phyloP scores from a whole-genome alignment of 2,329 filamentous ascomycete species.

The Microdochium paspali region DNA sequence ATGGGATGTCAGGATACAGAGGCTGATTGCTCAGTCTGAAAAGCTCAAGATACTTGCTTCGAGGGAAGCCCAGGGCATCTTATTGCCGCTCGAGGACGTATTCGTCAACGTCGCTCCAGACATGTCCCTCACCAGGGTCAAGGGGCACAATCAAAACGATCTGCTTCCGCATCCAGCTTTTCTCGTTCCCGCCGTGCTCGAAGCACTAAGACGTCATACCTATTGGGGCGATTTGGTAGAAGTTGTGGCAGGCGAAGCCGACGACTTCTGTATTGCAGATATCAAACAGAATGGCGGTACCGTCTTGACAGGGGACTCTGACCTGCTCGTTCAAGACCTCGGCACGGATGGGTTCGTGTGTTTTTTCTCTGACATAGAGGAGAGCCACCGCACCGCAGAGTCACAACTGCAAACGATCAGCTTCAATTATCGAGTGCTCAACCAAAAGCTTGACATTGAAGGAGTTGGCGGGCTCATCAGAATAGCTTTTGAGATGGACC shows the following conservation, averaged over 20 bases:
- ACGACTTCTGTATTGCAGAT: constrained; percentile 64
- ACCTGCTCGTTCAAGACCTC: constrained; percentile 68
- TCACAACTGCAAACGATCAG: background rate
- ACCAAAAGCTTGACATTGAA: constrained; percentile 9
- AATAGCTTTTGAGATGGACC: constrained; percentile 18
- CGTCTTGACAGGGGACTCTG: constrained; percentile 78
- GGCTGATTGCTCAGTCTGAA: constrained; percentile 48
- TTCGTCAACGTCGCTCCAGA: background rate
- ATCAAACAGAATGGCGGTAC: constrained; percentile 43
- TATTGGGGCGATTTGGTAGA: constrained; percentile 32
- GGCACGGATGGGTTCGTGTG: constrained; percentile 51
- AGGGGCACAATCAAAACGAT: background rate
- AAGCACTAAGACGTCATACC: constrained; percentile 45
- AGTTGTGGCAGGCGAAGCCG: constrained; percentile 77
- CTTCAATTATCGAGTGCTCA: constrained; percentile 10
- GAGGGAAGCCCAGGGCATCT: background rate
- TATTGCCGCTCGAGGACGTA: background rate
- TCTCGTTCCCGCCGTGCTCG: constrained; percentile 67
- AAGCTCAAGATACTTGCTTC: constrained; percentile 33
- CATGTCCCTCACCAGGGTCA: background rate
- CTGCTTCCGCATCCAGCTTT: constrained; percentile 46
- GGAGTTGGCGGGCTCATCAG: constrained; percentile 19
- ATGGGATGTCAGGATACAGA: constrained; percentile 46
- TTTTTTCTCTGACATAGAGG: constrained; percentile 55
- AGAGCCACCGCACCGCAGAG: background rate